phyloP scores from a whole-genome alignment of 164 flowering plant genomes.

The Nelumbo lutea region DNA sequence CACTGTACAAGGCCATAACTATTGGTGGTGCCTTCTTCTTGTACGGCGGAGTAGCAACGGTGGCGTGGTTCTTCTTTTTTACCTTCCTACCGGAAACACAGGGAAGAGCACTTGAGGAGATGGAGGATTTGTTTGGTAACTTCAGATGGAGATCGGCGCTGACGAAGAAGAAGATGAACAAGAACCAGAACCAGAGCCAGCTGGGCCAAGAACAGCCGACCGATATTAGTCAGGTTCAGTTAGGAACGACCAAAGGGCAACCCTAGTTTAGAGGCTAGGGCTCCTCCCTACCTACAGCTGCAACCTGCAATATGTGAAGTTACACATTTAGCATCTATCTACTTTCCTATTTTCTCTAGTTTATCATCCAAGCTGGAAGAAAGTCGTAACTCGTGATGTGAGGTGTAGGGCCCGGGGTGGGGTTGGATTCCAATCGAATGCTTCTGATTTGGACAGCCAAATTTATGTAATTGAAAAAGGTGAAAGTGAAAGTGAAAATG shows the following conservation, averaged over 20 bases:
- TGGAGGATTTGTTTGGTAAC: slow-evolving; percentile 17
- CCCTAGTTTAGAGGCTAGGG: too few species aligned
- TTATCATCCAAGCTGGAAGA: too few species aligned
- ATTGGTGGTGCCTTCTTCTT: slow-evolving; percentile 29
- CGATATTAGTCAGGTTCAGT: not conserved
- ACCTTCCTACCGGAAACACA: slow-evolving; percentile 24
- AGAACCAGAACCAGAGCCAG: not conserved
- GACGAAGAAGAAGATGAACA: not conserved
- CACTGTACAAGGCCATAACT: slow-evolving; percentile 21
- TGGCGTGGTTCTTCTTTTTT: slow-evolving; percentile 23
- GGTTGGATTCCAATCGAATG: too few species aligned
- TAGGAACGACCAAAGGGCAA: not conserved
- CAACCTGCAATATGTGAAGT: too few species aligned
- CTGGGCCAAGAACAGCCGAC: not conserved
- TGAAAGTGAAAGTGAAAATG: too few species aligned
- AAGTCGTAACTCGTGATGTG: too few species aligned
- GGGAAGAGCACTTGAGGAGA: slow-evolving; percentile 22
- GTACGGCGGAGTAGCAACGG: slow-evolving; percentile 11
- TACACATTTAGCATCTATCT: too few species aligned
- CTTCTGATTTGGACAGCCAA: too few species aligned
- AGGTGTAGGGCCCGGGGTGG: too few species aligned
- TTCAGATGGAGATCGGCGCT: not conserved
- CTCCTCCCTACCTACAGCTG: too few species aligned
- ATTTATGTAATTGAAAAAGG: too few species aligned
- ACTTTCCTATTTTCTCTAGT: too few species aligned